A percentile compares a stretch with the other conserved stretches of the same genome.
phyloP scores from a whole-genome alignment of 1,284 basidiomycete genomes.

The Tetrapyrgos nigripes region DNA sequence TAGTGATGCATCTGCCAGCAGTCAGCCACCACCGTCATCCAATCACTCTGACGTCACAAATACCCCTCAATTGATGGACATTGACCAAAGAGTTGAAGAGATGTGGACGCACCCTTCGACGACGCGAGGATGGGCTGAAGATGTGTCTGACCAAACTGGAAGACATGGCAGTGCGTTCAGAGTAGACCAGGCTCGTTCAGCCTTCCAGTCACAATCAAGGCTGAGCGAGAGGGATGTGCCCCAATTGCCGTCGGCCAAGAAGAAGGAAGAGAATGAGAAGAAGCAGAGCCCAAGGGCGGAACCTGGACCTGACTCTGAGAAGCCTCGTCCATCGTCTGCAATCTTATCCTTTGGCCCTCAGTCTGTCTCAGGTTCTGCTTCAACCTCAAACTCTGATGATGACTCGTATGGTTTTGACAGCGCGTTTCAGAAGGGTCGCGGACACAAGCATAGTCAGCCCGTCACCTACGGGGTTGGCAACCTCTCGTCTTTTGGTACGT shows the following conservation, averaged over 20 bases:
- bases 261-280: not conserved
- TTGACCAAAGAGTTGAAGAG: slow-evolving; percentile 13
- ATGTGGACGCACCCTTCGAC: slow-evolving; percentile 7
- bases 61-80: slow-evolving; percentile 11
- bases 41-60: not conserved
- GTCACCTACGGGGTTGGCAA: not conserved
- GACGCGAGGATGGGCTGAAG: slow-evolving; percentile 42
- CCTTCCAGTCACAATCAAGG: slow-evolving; percentile 4
- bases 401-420: slow-evolving; percentile 27
- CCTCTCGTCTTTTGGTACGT: slow-evolving; percentile 13
- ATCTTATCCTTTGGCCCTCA: slow-evolving; percentile 4
- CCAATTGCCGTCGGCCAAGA: not conserved
- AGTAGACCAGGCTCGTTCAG: slow-evolving; percentile 10
- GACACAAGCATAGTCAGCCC: not conserved
- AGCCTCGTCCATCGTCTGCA: not conserved
- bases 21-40: not conserved
- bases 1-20: not conserved
- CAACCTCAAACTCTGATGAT: slow-evolving; percentile 30
- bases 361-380: slow-evolving; percentile 22
- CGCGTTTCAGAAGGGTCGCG: not conserved
- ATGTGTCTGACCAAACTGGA: slow-evolving; percentile 37
- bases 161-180: slow-evolving; percentile 16
- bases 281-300: not conserved
- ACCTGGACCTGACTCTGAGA: not conserved
- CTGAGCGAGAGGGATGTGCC: slow-evolving; percentile 8